phyloP scores from a whole-genome alignment of 176 grass and related monocot species.

The Calamus simplicifolius region DNA sequence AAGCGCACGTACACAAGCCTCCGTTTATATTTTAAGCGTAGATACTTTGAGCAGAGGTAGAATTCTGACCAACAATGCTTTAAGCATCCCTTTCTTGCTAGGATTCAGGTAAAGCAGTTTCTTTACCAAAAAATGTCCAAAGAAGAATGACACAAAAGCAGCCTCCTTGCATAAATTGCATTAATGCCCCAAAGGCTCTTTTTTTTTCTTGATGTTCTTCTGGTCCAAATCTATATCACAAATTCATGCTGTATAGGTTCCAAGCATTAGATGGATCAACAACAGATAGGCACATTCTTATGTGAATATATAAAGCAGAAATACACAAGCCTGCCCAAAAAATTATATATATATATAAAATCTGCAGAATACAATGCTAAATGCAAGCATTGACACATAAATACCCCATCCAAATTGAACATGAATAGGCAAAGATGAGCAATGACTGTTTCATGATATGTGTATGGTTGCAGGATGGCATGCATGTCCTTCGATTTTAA shows the following conservation, averaged over 20 bases:
- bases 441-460: conserved; percentile 21
- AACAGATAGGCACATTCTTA: too few species aligned
- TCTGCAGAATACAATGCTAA: too few species aligned
- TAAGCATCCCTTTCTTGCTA: conserved; percentile 27
- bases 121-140: conserved; percentile 29
- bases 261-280: too few species aligned
- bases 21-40: conserved; percentile 20
- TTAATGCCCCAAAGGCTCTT: conserved; percentile 17
- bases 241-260: too few species aligned
- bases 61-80: conserved; percentile 31
- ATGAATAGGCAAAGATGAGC: too few species aligned
- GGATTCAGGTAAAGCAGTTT: conserved; percentile 32
- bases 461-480: background rate
- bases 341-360: too few species aligned
- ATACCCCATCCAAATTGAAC: too few species aligned
- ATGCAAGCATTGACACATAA: too few species aligned
- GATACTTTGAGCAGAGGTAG: conserved; percentile 18
- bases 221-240: too few species aligned
- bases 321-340: too few species aligned
- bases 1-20: conserved; percentile 8
- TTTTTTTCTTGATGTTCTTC: background rate
- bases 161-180: conserved; percentile 6
- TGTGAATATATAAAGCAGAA: too few species aligned
- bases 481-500: background rate
- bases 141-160: conserved; percentile 7